A percentile compares a stretch with the other conserved stretches of the same genome.
These are phyloP conservation scores for Agroathelia rolfsii DNA, from an alignment of 1,284 basidiomycete species.

Conservation along the genomic window DNA sequence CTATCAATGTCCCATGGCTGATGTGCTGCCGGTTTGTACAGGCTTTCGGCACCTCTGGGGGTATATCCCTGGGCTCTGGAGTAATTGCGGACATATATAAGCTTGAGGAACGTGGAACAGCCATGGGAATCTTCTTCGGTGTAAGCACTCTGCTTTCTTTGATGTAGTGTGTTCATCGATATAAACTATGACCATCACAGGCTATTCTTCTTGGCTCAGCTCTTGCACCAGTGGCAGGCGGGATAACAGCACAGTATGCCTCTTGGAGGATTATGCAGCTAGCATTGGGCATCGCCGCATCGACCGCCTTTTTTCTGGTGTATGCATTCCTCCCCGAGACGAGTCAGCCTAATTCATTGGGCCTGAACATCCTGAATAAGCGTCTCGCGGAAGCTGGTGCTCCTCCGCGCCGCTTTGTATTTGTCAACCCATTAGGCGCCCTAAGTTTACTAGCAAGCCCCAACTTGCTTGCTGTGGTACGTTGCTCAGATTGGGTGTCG, in stretches of 20 bases:
- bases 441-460: slow-evolving; percentile 8
- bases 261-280: slow-evolving; percentile 68
- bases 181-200: too few species aligned
- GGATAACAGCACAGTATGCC: slow-evolving; percentile 38
- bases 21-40: slow-evolving; percentile 58
- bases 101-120: slow-evolving; percentile 49
- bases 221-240: too few species aligned
- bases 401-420: neutral
- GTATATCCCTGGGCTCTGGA: slow-evolving; percentile 49
- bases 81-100: slow-evolving; percentile 58
- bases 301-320: slow-evolving; percentile 35
- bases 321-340: slow-evolving; percentile 23
- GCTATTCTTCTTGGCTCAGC: too few species aligned
- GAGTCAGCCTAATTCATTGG: slow-evolving; percentile 5
- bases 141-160: slow-evolving; percentile 17
- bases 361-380: too few species aligned
- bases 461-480: slow-evolving; percentile 5
- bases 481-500: too few species aligned
- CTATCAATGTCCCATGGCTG: slow-evolving; percentile 35
- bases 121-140: slow-evolving; percentile 54
- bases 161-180: too few species aligned
- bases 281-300: slow-evolving; percentile 33
- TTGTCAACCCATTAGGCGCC: slow-evolving; percentile 1
- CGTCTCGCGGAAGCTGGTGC: too few species aligned
- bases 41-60: slow-evolving; percentile 45